Conservation (phyloP, 2,329 filamentous ascomycete species). For the Alternaria sp. region DNA sequence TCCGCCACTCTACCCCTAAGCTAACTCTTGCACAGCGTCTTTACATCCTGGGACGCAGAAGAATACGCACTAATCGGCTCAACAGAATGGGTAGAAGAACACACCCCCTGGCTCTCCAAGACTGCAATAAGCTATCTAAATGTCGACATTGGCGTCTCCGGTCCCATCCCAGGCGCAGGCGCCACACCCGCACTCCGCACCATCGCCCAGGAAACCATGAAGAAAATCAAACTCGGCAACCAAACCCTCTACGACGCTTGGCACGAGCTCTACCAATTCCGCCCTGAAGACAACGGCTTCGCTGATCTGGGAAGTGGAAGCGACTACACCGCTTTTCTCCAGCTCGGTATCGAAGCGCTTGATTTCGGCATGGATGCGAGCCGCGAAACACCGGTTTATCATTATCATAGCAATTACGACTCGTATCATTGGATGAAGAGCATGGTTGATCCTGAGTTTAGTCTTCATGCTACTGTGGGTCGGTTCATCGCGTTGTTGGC, state of each 20-base stretch:
- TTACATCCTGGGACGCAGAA: conserved; percentile 56
- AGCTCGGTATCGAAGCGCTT: conserved; percentile 53
- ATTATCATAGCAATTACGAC: conserved; percentile 59
- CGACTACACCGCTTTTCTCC: conserved; percentile 59
- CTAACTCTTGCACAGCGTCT: conserved; percentile 50
- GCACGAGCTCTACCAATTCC: conserved; percentile 42
- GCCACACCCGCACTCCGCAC: conserved; percentile 54
- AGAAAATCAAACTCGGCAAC: conserved; percentile 53
- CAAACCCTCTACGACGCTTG: conserved; percentile 58
- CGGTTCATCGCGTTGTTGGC: conserved; percentile 56
- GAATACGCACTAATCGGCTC: conserved; percentile 50
- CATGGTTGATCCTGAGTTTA: conserved; percentile 61
- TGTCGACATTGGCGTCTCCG: conserved; percentile 60
- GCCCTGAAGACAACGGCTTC: conserved; percentile 38
- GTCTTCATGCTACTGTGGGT: conserved; percentile 59
- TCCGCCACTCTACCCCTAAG: conserved; percentile 52
- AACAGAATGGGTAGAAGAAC: conserved; percentile 62
- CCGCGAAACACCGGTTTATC: conserved; percentile 54
- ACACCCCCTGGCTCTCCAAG: conserved; percentile 56
- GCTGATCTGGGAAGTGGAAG: conserved; percentile 55
- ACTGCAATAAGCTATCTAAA: conserved; percentile 61
- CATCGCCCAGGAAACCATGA: conserved; percentile 49
- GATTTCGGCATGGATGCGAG: conserved; percentile 48
- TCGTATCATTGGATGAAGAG: conserved; percentile 62
- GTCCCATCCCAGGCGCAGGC: conserved; percentile 51